These are phyloP conservation scores for Tanacetum coccineum DNA, from an alignment of 129 eudicot genomes.

Conservation along the genomic window DNA sequence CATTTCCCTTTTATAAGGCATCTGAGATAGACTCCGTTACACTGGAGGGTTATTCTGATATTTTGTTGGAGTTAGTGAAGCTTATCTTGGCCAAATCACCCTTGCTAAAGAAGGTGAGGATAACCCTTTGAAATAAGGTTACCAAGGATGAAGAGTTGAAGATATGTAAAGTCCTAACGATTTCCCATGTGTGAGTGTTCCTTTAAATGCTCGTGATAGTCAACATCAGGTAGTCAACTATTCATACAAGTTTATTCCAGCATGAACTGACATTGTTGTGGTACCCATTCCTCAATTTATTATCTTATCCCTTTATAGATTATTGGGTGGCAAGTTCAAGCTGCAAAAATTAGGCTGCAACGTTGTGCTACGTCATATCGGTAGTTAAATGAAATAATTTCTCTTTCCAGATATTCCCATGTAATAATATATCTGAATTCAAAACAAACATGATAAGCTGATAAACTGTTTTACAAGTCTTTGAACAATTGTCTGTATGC, in stretches of 20 bases:
- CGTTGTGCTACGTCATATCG: constrained; percentile 87
- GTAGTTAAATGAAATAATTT: constrained; percentile 88
- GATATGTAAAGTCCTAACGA: constrained; percentile 37
- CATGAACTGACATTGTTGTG: constrained; percentile 11
- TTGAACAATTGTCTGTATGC: too few species aligned
- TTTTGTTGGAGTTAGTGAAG: constrained; percentile 15
- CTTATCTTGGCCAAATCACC: constrained; percentile 18
- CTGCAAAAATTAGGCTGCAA: constrained; percentile 80
- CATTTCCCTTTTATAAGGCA: neutral
- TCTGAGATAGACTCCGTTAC: neutral
- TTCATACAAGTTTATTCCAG: constrained; percentile 29
- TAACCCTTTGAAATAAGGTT: neutral
- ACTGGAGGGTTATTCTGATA: neutral
- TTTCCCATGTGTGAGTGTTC: constrained; percentile 80
- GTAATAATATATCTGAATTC: too few species aligned
- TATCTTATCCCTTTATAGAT: constrained; percentile 46
- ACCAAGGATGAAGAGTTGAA: neutral
- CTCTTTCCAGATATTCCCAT: too few species aligned
- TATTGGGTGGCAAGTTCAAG: constrained; percentile 91
- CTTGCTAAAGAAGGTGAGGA: neutral
- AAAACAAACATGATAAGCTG: too few species aligned
- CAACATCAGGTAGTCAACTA: constrained; percentile 66
- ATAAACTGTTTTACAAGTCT: too few species aligned
- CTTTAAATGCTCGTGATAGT: constrained; percentile 80
- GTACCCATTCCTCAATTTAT: constrained; percentile 11